Conservation (phyloP, 2,329 filamentous ascomycete species). For the Xylariaceae sp. region DNA sequence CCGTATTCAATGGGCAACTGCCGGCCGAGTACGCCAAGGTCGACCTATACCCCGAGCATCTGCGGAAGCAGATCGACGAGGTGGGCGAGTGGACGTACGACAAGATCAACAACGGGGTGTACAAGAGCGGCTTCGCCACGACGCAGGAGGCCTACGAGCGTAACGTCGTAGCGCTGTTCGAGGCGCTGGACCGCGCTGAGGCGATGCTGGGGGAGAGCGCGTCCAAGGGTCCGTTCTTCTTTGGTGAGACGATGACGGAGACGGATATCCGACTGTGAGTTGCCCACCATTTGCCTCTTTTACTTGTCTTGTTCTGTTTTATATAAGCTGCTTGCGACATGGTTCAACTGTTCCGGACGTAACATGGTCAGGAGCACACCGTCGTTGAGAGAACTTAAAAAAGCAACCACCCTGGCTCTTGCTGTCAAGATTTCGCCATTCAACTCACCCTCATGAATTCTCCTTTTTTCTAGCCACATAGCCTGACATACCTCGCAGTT, state of each 20-base stretch:
- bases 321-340: no score
- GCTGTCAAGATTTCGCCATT: neutral
- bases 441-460: neutral
- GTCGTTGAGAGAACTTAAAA: no score
- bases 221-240: conserved; percentile 61
- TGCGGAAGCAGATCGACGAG: conserved; percentile 69
- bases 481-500: conserved; percentile 11
- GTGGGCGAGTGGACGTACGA: conserved; percentile 79
- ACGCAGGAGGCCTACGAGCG: conserved; percentile 78
- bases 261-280: conserved; percentile 69
- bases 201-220: conserved; percentile 49
- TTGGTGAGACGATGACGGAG: conserved; percentile 73
- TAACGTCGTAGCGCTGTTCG: conserved; percentile 67
- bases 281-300: neutral
- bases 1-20: conserved; percentile 71
- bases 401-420: no score
- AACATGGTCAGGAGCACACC: no score
- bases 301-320: neutral
- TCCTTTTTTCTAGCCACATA: neutral
- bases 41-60: conserved; percentile 60
- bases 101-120: conserved; percentile 66
- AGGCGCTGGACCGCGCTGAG: conserved; percentile 73
- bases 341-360: no score
- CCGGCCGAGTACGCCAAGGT: conserved; percentile 55
- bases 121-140: conserved; percentile 78